These are phyloP conservation scores for Tetrahymena malaccensis DNA, from an alignment of 73 alveolate genomes.

Conservation along the genomic window DNA sequence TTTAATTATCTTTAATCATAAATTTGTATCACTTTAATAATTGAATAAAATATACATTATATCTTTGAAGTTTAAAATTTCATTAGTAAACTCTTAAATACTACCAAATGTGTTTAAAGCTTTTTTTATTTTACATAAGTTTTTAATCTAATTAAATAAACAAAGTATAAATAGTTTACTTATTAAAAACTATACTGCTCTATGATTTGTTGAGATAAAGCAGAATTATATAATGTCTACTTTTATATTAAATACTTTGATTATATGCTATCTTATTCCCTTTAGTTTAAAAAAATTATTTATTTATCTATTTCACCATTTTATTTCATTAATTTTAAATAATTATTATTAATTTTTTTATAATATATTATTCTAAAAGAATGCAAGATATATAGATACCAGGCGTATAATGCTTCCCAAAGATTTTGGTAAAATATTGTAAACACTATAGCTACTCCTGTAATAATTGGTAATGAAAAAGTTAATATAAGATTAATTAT, in stretches of 20 bases:
- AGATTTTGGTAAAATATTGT: neutral
- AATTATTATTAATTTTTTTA: no score
- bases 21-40: no score
- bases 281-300: no score
- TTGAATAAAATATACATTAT: neutral
- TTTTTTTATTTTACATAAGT: no score
- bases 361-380: no score
- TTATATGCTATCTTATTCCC: neutral
- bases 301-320: no score
- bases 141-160: no score
- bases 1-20: neutral
- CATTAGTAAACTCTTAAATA: neutral
- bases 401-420: neutral
- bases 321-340: no score
- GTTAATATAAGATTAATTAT: no score
- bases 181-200: neutral
- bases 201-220: neutral
- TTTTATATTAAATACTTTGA: neutral
- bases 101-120: neutral
- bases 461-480: neutral
- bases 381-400: neutral
- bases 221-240: neutral
- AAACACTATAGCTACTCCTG: neutral
- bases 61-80: neutral
- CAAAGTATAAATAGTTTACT: neutral